phyloP scores from a whole-genome alignment of 2,329 filamentous ascomycete genomes.

The Penicillium glabrum region DNA sequence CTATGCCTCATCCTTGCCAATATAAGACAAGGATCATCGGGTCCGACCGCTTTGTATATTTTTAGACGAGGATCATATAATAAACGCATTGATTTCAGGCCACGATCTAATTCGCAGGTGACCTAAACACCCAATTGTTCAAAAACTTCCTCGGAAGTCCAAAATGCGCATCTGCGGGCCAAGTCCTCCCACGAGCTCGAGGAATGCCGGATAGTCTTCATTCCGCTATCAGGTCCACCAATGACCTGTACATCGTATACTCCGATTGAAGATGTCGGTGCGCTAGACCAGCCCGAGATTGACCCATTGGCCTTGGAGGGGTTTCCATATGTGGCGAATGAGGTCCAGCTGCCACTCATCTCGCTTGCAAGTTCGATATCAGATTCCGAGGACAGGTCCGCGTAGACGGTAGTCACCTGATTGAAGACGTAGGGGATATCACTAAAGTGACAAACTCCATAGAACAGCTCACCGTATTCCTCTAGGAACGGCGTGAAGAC shows the following conservation, averaged over 20 bases:
- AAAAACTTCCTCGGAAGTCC: slow-evolving; percentile 6
- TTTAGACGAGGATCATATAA: not conserved
- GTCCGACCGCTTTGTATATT: not conserved
- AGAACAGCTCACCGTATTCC: not conserved
- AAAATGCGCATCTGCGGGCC: slow-evolving; percentile 6
- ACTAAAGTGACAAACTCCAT: slow-evolving; percentile 9
- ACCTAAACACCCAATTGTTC: slow-evolving; percentile 2
- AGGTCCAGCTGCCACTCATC: slow-evolving; percentile 13
- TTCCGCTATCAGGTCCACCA: slow-evolving; percentile 5
- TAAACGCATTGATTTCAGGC: no score
- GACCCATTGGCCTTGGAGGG: slow-evolving; percentile 3
- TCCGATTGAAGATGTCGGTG: not conserved
- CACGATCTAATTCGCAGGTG: no score
- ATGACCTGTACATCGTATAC: slow-evolving; percentile 1
- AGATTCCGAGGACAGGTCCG: not conserved
- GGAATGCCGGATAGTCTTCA: not conserved
- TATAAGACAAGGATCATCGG: no score
- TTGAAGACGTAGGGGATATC: slow-evolving; percentile 14
- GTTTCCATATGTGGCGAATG: slow-evolving; percentile 8
- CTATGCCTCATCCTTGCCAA: no score
- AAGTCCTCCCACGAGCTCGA: slow-evolving; percentile 5
- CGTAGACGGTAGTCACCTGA: slow-evolving; percentile 7
- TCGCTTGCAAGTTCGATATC: slow-evolving; percentile 5
- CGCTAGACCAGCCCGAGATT: not conserved
- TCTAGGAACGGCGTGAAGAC: slow-evolving; percentile 4